Evolutionary conservation across 805 yeast genomes (phyloP).

Genomic region (Saturnispora saitoi): DNA sequence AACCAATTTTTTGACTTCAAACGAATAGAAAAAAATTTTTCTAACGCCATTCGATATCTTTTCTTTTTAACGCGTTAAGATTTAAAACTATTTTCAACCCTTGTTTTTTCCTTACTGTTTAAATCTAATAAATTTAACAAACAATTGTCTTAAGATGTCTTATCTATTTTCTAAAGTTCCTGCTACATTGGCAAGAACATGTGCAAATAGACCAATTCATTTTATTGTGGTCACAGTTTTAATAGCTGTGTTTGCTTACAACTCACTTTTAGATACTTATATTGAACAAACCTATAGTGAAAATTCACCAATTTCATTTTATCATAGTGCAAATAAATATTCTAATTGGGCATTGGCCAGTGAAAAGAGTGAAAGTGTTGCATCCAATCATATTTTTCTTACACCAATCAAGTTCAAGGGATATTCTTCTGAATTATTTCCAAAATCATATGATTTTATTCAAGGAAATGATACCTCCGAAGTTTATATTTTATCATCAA

Average conservation of each 20-base stretch:
- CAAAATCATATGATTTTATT: slow-evolving; percentile 33
- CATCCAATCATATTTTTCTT: slow-evolving; percentile 40
- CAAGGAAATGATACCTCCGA: slow-evolving; percentile 35
- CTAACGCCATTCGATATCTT: not conserved
- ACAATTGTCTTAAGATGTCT: slow-evolving; percentile 6
- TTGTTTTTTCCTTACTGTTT: not conserved
- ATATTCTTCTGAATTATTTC: slow-evolving; percentile 25
- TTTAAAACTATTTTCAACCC: not conserved
- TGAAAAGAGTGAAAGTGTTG: slow-evolving; percentile 32
- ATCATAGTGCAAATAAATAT: slow-evolving; percentile 29
- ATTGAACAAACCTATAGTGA: slow-evolving; percentile 14
- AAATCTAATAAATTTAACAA: not conserved
- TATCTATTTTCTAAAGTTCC: slow-evolving; percentile 20
- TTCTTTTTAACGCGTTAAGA: not conserved
- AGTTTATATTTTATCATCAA: slow-evolving; percentile 31
- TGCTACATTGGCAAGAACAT: slow-evolving; percentile 32
- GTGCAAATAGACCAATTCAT: slow-evolving; percentile 84
- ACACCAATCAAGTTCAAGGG: slow-evolving; percentile 50
- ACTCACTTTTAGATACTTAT: slow-evolving; percentile 64
- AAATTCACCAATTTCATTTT: slow-evolving; percentile 24
- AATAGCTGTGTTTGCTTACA: slow-evolving; percentile 71
- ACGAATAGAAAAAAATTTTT: not conserved
- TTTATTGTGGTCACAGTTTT: slow-evolving; percentile 63
- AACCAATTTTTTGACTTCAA: not conserved
- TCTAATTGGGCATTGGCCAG: slow-evolving; percentile 42